Percentiles rank a stretch among this genome's conserved stretches.
phyloP scores from a whole-genome alignment of 179 eudicot genomes.

The Kewa caespitosa region DNA sequence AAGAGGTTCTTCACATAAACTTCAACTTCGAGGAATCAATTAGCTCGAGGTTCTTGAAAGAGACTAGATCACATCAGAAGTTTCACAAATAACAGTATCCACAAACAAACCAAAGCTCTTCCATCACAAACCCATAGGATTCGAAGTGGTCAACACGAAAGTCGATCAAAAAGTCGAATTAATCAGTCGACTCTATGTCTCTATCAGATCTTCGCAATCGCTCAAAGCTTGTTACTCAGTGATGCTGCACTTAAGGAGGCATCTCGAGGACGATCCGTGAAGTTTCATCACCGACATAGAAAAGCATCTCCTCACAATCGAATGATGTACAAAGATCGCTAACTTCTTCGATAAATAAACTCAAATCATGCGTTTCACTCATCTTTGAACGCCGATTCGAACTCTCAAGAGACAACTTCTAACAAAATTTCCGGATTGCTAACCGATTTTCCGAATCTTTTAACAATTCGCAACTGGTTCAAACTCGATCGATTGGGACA shows the following conservation, averaged over 20 bases:
- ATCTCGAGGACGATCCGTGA: too few relatives aligned
- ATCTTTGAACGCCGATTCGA: background rate
- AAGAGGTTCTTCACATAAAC: too few relatives aligned
- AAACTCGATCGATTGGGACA: too few relatives aligned
- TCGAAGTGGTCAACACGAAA: constrained; percentile 5
- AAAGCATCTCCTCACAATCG: background rate
- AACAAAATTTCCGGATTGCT: constrained; percentile 1
- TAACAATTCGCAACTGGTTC: too few relatives aligned
- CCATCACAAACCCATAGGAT: background rate
- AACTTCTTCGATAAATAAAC: background rate
- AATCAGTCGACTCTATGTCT: constrained; percentile 1
- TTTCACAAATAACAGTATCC: background rate
- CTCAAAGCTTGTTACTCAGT: background rate
- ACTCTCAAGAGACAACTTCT: background rate
- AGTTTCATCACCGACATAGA: background rate
- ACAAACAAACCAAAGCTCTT: background rate
- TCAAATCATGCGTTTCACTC: constrained; percentile 8
- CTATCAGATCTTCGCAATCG: constrained; percentile 19
- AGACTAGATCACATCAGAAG: background rate
- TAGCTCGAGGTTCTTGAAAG: too few relatives aligned
- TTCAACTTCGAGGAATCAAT: too few relatives aligned
- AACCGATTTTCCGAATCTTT: constrained; percentile 3
- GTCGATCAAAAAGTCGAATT: constrained; percentile 9
- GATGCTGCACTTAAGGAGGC: background rate
- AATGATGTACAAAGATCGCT: too few relatives aligned